Evolutionary conservation across 768 basidiomycete genomes (phyloP).

Genomic region (Lyophyllum atratum): DNA sequence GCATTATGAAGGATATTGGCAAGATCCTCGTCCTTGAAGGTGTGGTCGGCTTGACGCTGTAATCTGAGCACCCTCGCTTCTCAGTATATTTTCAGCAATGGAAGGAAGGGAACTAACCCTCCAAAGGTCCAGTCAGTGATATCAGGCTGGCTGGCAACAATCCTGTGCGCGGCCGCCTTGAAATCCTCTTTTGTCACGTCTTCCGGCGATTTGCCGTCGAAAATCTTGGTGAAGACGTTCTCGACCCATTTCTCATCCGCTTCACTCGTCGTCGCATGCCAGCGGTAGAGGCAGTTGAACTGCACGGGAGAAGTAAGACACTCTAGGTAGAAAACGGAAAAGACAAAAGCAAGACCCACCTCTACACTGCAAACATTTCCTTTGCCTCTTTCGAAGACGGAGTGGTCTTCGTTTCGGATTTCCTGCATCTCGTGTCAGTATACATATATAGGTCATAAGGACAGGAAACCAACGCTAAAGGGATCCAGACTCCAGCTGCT

Average conservation of each 20-base stretch:
- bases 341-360: slow-evolving; percentile 36
- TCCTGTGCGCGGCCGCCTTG: slow-evolving; percentile 40
- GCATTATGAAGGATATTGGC: slow-evolving; percentile 67
- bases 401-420: slow-evolving; percentile 62
- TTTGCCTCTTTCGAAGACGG: slow-evolving; percentile 74
- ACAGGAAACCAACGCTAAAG: slow-evolving; percentile 52
- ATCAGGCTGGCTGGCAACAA: slow-evolving; percentile 44
- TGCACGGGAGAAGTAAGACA: slow-evolving; percentile 23
- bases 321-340: neutral
- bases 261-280: slow-evolving; percentile 80
- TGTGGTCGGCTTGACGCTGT: slow-evolving; percentile 57
- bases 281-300: slow-evolving; percentile 85
- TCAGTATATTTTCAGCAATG: neutral
- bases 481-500: slow-evolving; percentile 78
- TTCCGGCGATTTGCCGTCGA: slow-evolving; percentile 54
- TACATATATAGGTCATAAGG: neutral
- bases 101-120: slow-evolving; percentile 37
- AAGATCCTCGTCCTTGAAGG: slow-evolving; percentile 71
- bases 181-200: slow-evolving; percentile 51
- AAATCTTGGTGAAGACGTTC: slow-evolving; percentile 49
- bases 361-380: slow-evolving; percentile 86
- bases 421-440: slow-evolving; percentile 41
- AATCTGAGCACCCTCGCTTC: slow-evolving; percentile 39
- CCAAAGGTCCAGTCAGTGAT: slow-evolving; percentile 69
- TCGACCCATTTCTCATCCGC: slow-evolving; percentile 74